phyloP scores from a whole-genome alignment of 2,329 filamentous ascomycete genomes.

The Fonsecaea multimorphosa region DNA sequence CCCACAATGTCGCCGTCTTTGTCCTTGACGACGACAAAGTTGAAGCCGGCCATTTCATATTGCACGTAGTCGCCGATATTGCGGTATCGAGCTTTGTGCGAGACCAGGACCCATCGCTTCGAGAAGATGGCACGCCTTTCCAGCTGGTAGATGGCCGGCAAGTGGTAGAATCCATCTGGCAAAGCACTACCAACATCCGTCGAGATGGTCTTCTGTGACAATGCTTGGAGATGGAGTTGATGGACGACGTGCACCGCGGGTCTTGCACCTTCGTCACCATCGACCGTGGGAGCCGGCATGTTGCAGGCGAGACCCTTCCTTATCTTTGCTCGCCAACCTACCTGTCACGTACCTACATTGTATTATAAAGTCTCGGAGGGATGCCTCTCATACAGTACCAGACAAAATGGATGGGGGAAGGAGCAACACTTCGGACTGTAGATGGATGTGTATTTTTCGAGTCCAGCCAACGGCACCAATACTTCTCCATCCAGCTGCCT shows the following conservation, averaged over 20 bases:
- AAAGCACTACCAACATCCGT: constrained; percentile 40
- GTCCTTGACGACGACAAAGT: constrained; percentile 61
- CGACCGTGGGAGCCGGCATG: constrained; percentile 15
- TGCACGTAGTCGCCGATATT: constrained; percentile 53
- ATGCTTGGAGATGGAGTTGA: constrained; percentile 22
- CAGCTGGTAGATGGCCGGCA: constrained; percentile 55
- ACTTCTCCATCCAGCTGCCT: constrained; percentile 28
- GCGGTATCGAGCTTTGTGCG: constrained; percentile 53
- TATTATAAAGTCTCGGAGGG: neutral
- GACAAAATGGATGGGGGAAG: neutral
- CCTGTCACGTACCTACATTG: neutral
- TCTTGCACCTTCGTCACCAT: neutral
- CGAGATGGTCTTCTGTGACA: constrained; percentile 26
- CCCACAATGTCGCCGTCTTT: constrained; percentile 60
- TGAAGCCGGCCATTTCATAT: constrained; percentile 53
- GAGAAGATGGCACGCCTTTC: constrained; percentile 58
- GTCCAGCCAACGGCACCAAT: neutral
- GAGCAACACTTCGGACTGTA: neutral
- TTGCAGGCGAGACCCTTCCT: neutral
- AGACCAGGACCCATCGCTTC: constrained; percentile 55
- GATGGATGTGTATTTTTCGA: neutral
- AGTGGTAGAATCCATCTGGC: constrained; percentile 61
- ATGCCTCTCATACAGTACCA: neutral
- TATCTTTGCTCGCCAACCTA: neutral
- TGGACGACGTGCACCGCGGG: constrained; percentile 17